Base-by-base conservation (phyloP, 306 rosid species). In the Acacia melanoxylon region DNA sequence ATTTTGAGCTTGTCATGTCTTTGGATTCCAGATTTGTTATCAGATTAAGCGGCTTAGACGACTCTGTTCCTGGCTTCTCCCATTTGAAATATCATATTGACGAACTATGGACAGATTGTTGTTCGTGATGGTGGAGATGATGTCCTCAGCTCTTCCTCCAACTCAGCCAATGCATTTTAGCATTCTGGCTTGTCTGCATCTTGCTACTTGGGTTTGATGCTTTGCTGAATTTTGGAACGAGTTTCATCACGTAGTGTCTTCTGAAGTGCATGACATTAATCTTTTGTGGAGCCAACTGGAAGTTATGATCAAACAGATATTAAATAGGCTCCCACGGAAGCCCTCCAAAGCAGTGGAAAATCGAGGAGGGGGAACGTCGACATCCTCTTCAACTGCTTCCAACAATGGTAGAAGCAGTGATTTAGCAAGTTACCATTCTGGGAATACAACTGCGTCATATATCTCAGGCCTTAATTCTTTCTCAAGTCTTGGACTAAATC, bases 271-370 rank as follows among this genome's bases (percentile, higher is more conserved):
- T 72, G 74, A 74, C 80, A 83, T 67, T 78, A 66, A 52, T 63
- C 59, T 75, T 51, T 88, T 37, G 68, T 65, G 76, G 84, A 85
- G 44, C 68, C 72, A 52, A 44, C 56, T 86, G 77, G 2, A 69
- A 93, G 94, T 79, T 88, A 95, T 95, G 99, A 91, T 95, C 90
- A 95, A 95, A 84, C 90, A 93, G 86, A 87, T 95, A 85, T 78
- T 95, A 31, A 93, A 93, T 89, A 93, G 87, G 94, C 86, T 95
- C 72, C 99, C 99, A 27, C 85, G 92, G 76, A 95, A 95, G 88
- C 91, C 95, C 72, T 91, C 95, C 5, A 95, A 89, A 89, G 86
- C 98, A 4, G 85, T 82, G 25, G 98, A 93, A 73, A 87, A 84
- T 86, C 92, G 92, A 83, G 99, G 98, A 82, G 96, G 92, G 74